phyloP scores from a whole-genome alignment of 1,284 basidiomycete genomes.

The Paramarasmius palmivorus region DNA sequence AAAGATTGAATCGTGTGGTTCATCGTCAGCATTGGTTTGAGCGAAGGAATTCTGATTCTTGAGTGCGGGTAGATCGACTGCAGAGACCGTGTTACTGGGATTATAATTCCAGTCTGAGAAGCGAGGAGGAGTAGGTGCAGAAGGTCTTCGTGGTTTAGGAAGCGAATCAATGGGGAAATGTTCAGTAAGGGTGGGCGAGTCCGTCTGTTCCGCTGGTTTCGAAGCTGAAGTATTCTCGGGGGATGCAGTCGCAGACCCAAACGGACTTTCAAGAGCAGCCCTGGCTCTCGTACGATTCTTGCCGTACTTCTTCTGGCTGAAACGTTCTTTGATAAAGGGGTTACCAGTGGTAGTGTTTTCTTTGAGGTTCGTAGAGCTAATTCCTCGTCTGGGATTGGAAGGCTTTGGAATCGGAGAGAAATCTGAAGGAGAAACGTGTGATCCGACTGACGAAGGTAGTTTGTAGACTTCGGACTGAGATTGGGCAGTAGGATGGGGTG shows the following conservation, averaged over 20 bases:
- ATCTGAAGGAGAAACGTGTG: constrained; percentile 15
- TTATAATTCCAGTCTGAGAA: constrained; percentile 12
- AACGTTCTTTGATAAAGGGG: constrained; percentile 8
- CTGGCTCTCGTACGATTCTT: constrained; percentile 4
- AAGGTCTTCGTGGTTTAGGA: constrained; percentile 27
- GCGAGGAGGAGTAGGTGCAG: constrained; percentile 25
- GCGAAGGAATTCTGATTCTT: constrained; percentile 5
- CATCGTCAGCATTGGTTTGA: constrained; percentile 18
- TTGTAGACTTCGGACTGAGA: constrained; percentile 16
- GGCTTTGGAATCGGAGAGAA: constrained; percentile 19
- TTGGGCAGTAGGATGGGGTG: constrained; percentile 13
- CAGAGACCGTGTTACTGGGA: constrained; percentile 4
- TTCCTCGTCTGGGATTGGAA: constrained; percentile 6
- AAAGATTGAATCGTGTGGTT: constrained; percentile 13
- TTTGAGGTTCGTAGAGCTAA: constrained; percentile 15
- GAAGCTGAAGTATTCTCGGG: constrained; percentile 1
- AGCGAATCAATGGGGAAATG: constrained; percentile 16
- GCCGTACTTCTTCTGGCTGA: constrained; percentile 12
- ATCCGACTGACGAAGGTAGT: constrained; percentile 20
- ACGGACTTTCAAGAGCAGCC: constrained; percentile 23
- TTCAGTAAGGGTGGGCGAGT: constrained; percentile 22
- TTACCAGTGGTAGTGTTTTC: constrained; percentile 12
- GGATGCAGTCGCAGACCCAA: constrained; percentile 39
- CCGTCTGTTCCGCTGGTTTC: constrained; percentile 9
- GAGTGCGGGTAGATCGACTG: constrained; percentile 8